Evolutionary conservation across 2,329 filamentous ascomycete genomes (phyloP).

Genomic region (Xylaria arbuscula): DNA sequence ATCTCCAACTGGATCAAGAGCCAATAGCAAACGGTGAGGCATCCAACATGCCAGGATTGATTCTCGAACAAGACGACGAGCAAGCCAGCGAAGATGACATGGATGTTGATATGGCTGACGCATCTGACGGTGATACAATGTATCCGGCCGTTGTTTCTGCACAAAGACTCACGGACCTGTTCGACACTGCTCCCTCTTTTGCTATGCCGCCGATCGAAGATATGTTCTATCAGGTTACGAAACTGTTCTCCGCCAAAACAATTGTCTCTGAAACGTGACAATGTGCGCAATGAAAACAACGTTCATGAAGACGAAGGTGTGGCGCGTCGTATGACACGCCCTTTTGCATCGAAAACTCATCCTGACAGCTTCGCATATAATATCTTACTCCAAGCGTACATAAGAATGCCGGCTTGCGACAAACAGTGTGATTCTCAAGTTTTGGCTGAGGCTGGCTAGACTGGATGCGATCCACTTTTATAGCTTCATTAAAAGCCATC

Average conservation of each 20-base stretch:
- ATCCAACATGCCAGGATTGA: constrained; percentile 47
- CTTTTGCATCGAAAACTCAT: not conserved
- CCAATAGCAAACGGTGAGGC: constrained; percentile 47
- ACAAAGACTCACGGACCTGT: constrained; percentile 75
- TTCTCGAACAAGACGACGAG: constrained; percentile 56
- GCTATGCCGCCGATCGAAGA: constrained; percentile 78
- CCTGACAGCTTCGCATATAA: not conserved
- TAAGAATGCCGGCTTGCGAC: not conserved
- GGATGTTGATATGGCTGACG: constrained; percentile 60
- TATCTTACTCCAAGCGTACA: not conserved
- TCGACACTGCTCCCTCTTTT: constrained; percentile 75
- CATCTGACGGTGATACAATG: constrained; percentile 62
- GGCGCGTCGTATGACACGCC: not conserved
- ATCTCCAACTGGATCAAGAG: constrained; percentile 60
- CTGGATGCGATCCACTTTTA: not conserved
- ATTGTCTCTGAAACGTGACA: constrained; percentile 46
- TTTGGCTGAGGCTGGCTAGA: not conserved
- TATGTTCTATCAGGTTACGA: constrained; percentile 78
- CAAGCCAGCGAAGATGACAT: constrained; percentile 57
- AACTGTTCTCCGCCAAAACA: constrained; percentile 70
- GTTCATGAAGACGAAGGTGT: not conserved
- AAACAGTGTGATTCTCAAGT: not conserved
- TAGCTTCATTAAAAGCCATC: not conserved
- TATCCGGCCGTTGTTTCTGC: constrained; percentile 72
- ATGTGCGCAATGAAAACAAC: not conserved